Evolutionary conservation across 2,329 filamentous ascomycete species (phyloP).

Genomic region (Coniochaeta sp.): DNA sequence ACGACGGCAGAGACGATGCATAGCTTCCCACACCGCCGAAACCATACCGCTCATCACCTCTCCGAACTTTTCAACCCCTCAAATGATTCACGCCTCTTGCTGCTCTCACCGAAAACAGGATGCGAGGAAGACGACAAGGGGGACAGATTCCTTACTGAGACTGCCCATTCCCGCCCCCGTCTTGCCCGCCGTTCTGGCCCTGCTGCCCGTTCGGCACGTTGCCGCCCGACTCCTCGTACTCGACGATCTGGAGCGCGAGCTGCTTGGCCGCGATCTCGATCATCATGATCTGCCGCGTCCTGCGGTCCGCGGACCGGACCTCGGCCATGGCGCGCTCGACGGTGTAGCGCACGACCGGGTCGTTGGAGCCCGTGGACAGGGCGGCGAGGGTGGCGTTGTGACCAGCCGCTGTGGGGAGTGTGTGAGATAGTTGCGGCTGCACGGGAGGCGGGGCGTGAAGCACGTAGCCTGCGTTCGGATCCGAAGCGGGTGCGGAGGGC

Average conservation of each 20-base stretch:
- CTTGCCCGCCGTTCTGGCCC: constrained; percentile 8
- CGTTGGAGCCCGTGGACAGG: constrained; percentile 15
- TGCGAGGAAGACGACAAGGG: neutral
- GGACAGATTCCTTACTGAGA: neutral
- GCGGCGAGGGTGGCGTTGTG: constrained; percentile 6
- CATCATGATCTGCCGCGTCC: constrained; percentile 38
- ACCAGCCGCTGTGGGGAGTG: neutral
- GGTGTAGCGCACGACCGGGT: constrained; percentile 32
- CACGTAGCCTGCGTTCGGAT: constrained; percentile 4
- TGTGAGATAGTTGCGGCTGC: neutral
- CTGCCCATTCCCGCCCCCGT: constrained; percentile 3
- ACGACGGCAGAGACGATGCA: too few relatives aligned
- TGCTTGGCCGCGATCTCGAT: constrained; percentile 48
- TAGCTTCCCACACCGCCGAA: neutral
- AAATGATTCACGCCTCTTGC: neutral
- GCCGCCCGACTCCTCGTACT: constrained; percentile 38
- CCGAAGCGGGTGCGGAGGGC: neutral
- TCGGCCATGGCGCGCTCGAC: constrained; percentile 38
- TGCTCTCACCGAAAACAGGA: neutral
- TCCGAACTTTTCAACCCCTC: too few relatives aligned
- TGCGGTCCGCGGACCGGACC: constrained; percentile 32
- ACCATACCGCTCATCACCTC: neutral
- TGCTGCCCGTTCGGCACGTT: constrained; percentile 13
- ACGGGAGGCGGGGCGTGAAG: neutral
- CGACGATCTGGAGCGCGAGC: constrained; percentile 42